Conservation (phyloP, 1,284 basidiomycete species). For the Trichosporon ovoides region DNA sequence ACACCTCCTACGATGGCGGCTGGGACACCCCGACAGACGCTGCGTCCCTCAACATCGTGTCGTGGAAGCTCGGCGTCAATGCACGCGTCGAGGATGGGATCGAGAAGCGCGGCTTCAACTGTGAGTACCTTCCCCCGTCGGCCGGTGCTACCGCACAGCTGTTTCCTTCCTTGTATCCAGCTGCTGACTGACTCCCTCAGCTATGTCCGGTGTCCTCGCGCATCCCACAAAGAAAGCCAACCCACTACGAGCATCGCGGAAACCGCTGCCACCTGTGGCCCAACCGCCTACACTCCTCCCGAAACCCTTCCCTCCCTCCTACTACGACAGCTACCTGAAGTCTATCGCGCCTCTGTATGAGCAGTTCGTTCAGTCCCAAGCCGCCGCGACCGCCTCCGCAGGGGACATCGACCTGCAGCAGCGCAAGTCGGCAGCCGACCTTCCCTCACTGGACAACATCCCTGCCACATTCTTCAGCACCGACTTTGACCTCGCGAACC, state of each 20-base stretch:
- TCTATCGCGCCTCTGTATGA: constrained; percentile 72
- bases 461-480: constrained; percentile 74
- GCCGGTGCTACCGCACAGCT: not conserved
- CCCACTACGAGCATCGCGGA: constrained; percentile 72
- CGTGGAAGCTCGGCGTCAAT: constrained; percentile 32
- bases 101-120: constrained; percentile 45
- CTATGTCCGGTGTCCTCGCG: constrained; percentile 72
- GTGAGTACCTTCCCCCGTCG: constrained; percentile 16
- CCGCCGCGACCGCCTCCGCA: constrained; percentile 22
- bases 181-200: constrained; percentile 34
- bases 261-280: constrained; percentile 62
- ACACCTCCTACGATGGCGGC: constrained; percentile 30
- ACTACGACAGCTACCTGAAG: constrained; percentile 75
- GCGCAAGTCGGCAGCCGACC: constrained; percentile 30
- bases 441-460: constrained; percentile 64
- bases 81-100: constrained; percentile 33
- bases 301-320: constrained; percentile 53
- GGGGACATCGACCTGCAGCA: constrained; percentile 27
- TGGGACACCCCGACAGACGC: constrained; percentile 33
- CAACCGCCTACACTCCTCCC: constrained; percentile 62
- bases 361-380: constrained; percentile 37
- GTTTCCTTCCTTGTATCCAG: not conserved
- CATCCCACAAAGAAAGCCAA: constrained; percentile 77
- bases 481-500: constrained; percentile 79
- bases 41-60: constrained; percentile 41